These are phyloP conservation scores for Dispira simplex DNA, from an alignment of 192 early-diverging fungal genomes.

Conservation along the genomic window DNA sequence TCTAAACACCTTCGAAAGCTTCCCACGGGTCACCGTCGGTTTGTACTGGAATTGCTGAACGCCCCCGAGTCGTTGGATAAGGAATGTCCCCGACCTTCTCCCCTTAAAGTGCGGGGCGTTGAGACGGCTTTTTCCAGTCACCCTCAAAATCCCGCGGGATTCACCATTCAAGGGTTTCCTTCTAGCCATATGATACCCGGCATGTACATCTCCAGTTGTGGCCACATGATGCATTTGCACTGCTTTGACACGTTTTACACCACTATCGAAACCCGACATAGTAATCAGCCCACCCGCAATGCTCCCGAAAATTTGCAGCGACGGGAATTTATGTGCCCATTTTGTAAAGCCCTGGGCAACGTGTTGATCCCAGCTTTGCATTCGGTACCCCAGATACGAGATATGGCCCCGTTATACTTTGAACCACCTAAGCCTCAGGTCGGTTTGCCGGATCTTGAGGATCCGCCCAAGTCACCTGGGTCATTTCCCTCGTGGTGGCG, in stretches of 20 bases:
- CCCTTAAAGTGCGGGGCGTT: neutral
- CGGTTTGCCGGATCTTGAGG: neutral
- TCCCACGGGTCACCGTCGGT: slow-evolving; percentile 44
- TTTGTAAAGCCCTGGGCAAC: slow-evolving; percentile 95
- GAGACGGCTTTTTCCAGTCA: neutral
- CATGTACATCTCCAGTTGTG: slow-evolving; percentile 75
- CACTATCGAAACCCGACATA: slow-evolving; percentile 57
- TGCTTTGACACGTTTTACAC: slow-evolving; percentile 82
- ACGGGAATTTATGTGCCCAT: slow-evolving; percentile 85
- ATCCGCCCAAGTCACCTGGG: neutral
- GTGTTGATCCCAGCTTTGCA: slow-evolving; percentile 53
- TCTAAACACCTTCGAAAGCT: slow-evolving; percentile 55
- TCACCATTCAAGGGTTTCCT: slow-evolving; percentile 40
- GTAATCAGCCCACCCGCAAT: slow-evolving; percentile 60
- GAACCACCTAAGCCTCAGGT: neutral
- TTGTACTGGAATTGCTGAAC: slow-evolving; percentile 35
- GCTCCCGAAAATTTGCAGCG: slow-evolving; percentile 73
- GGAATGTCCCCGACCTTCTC: slow-evolving; percentile 11
- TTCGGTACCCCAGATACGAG: neutral
- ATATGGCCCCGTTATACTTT: neutral
- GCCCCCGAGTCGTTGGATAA: slow-evolving; percentile 30
- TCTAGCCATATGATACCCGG: slow-evolving; percentile 51
- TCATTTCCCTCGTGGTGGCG: neutral
- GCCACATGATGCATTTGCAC: slow-evolving; percentile 87
- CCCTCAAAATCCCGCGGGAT: neutral